These are phyloP conservation scores for Apostasia shenzhenica DNA, from an alignment of 106 monocot species.

Conservation along the genomic window DNA sequence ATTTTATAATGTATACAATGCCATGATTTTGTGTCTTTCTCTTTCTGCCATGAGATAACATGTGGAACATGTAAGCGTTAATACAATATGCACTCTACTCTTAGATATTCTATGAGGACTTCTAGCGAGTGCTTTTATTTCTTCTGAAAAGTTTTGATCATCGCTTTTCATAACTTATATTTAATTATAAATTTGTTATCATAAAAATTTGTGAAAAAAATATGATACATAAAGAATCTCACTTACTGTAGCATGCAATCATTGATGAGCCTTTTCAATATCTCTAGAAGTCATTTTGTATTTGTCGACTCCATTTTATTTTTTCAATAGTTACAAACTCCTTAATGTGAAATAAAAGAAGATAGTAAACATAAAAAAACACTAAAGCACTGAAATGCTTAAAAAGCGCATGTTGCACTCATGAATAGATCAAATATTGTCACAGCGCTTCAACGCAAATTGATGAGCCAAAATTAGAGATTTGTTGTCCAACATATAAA, in stretches of 20 bases:
- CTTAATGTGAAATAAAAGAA: not conserved
- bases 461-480: not conserved
- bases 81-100: not conserved
- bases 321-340: not conserved
- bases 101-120: not conserved
- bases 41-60: not conserved
- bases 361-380: not conserved
- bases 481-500: not conserved
- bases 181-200: too few species aligned
- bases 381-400: not conserved
- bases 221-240: too few species aligned
- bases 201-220: not conserved
- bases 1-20: not conserved
- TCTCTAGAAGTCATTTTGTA: not conserved
- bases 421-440: not conserved
- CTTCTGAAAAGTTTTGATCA: not conserved
- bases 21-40: not conserved
- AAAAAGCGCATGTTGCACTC: not conserved
- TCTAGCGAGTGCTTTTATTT: not conserved
- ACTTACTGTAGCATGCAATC: not conserved
- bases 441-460: not conserved
- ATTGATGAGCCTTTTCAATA: not conserved
- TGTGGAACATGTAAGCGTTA: slow-evolving; percentile 1
- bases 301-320: not conserved
- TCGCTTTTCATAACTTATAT: too few species aligned